Conservation (phyloP, 306 rosid genomes). For the Medicago lupulina region DNA sequence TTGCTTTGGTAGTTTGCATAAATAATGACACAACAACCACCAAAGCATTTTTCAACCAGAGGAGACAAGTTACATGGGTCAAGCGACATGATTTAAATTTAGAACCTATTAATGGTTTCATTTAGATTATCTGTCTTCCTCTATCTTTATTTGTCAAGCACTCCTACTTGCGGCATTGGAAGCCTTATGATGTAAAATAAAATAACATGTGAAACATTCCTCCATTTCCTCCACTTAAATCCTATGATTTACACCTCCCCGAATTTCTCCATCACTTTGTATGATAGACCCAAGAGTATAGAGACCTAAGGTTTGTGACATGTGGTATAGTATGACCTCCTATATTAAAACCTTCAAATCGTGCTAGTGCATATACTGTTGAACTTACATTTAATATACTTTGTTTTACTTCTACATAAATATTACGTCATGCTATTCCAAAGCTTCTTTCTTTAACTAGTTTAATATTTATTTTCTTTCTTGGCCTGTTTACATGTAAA, state of each 20-base stretch:
- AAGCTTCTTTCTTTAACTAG: not conserved
- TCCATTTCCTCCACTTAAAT: constrained; percentile 1
- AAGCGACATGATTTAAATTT: too few species aligned
- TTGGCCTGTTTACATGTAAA: not conserved
- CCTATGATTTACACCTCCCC: not conserved
- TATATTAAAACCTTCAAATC: constrained; percentile 8
- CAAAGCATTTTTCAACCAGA: too few species aligned
- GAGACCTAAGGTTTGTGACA: not conserved
- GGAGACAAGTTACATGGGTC: too few species aligned
- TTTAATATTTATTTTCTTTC: constrained; percentile 9
- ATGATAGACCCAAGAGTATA: not conserved
- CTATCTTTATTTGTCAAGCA: not conserved
- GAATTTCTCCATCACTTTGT: not conserved
- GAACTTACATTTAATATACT: not conserved
- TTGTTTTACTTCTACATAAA: too few species aligned
- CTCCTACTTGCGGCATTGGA: not conserved
- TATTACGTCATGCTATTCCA: too few species aligned
- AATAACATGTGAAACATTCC: not conserved
- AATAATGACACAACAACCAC: too few species aligned
- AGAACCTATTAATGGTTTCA: not conserved
- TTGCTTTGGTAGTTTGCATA: too few species aligned
- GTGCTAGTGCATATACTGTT: not conserved
- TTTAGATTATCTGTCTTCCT: not conserved
- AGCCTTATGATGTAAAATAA: constrained; percentile 2
- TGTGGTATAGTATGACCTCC: too few species aligned